A percentile compares a stretch with the other conserved stretches of the same genome.
Conservation (phyloP, 2,329 filamentous ascomycete genomes). For the Colletotrichum graminicola region DNA sequence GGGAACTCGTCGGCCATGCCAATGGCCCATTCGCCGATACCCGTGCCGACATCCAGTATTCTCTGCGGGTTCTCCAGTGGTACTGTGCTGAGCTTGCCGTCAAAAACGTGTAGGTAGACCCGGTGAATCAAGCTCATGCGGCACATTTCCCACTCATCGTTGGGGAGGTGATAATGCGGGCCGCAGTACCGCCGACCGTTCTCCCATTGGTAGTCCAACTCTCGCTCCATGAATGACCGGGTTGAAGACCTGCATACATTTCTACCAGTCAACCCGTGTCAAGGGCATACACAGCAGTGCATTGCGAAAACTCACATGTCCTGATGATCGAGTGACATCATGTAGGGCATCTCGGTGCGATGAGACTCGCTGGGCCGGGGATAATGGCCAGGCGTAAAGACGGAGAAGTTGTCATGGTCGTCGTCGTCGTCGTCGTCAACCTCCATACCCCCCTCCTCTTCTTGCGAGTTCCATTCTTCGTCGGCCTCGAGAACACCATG, state of each 20-base stretch:
- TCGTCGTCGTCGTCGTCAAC: constrained; percentile 55
- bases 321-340: constrained; percentile 48
- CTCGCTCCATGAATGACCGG: constrained; percentile 61
- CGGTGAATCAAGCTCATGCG: constrained; percentile 73
- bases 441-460: constrained; percentile 40
- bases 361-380: constrained; percentile 52
- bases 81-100: constrained; percentile 59
- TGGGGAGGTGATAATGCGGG: constrained; percentile 72
- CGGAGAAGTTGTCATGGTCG: constrained; percentile 55
- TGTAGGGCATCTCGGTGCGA: constrained; percentile 51
- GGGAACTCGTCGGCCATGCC: constrained; percentile 67
- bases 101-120: constrained; percentile 67
- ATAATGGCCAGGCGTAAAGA: constrained; percentile 58
- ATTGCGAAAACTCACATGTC: constrained; percentile 55
- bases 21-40: constrained; percentile 65
- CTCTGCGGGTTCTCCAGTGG: constrained; percentile 55
- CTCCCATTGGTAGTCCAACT: constrained; percentile 69
- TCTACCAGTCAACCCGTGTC: constrained; percentile 40
- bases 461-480: constrained; percentile 38
- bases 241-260: constrained; percentile 56
- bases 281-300: constrained; percentile 22
- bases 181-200: constrained; percentile 73
- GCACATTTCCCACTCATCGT: constrained; percentile 74
- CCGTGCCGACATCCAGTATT: constrained; percentile 70
- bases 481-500: constrained; percentile 44